A percentile compares a stretch with the other conserved stretches of the same genome.
phyloP scores from a whole-genome alignment of 176 grass and related monocot genomes.

The Luzula sylvatica region DNA sequence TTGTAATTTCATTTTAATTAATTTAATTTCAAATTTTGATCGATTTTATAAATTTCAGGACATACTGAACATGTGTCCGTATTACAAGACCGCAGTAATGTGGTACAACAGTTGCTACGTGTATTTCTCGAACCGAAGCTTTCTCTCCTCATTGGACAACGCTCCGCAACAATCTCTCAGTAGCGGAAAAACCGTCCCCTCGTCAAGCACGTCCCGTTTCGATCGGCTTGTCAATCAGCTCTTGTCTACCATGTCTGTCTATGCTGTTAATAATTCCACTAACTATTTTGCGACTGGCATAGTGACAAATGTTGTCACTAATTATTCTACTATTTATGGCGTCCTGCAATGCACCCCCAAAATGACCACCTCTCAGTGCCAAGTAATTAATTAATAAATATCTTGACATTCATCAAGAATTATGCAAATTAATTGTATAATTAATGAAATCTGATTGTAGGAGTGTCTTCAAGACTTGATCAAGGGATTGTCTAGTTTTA shows the following conservation, averaged over 20 bases:
- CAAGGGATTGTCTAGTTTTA: too few species aligned
- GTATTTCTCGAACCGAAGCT: constrained; percentile 29
- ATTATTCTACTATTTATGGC: constrained; percentile 16
- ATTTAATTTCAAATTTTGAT: not conserved
- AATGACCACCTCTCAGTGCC: too few species aligned
- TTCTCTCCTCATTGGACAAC: constrained; percentile 24
- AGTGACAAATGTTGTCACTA: constrained; percentile 17
- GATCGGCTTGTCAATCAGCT: not conserved
- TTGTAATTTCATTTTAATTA: not conserved
- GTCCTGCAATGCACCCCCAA: constrained; percentile 29
- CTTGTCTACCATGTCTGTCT: constrained; percentile 8
- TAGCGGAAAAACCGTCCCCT: constrained; percentile 8
- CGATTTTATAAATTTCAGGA: constrained; percentile 14
- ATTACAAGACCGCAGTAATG: constrained; percentile 19
- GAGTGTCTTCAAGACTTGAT: too few species aligned
- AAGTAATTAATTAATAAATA: too few species aligned
- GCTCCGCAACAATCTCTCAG: not conserved
- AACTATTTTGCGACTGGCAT: constrained; percentile 22
- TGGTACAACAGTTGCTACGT: constrained; percentile 21
- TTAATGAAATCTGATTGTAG: too few species aligned
- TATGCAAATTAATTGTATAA: too few species aligned
- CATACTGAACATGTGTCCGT: not conserved
- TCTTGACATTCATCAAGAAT: too few species aligned
- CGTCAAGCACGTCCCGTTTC: constrained; percentile 1
- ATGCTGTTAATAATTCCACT: constrained; percentile 11